These are phyloP conservation scores for Candida nemodendra DNA, from an alignment of 805 yeast species.

Conservation along the genomic window DNA sequence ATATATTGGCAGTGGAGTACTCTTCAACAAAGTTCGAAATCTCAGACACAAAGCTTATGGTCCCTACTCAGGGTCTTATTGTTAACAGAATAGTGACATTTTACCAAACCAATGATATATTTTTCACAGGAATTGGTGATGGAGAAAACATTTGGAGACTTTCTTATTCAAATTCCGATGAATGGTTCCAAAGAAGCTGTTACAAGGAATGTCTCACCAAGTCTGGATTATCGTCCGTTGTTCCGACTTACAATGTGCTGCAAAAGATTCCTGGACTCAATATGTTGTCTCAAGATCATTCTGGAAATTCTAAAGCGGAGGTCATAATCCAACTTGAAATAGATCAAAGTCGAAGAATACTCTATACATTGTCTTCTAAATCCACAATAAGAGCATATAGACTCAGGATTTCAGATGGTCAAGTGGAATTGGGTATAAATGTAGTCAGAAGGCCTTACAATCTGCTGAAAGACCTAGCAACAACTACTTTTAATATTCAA, in stretches of 20 bases:
- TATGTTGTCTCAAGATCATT: constrained; percentile 22
- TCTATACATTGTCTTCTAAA: constrained; percentile 79
- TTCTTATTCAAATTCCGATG: constrained; percentile 75
- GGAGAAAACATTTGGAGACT: constrained; percentile 85
- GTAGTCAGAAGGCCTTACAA: constrained; percentile 43
- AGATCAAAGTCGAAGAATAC: constrained; percentile 72
- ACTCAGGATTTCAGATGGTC: constrained; percentile 42
- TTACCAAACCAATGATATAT: constrained; percentile 71
- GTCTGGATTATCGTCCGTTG: constrained; percentile 51
- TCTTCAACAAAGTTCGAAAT: constrained; percentile 54
- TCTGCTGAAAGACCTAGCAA: constrained; percentile 47
- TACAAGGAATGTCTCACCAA: constrained; percentile 80
- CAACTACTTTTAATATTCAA: constrained; percentile 32
- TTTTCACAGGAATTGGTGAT: constrained; percentile 78
- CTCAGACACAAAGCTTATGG: constrained; percentile 79
- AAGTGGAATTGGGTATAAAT: constrained; percentile 30
- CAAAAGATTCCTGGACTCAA: constrained; percentile 31
- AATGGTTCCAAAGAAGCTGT: constrained; percentile 84
- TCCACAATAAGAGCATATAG: constrained; percentile 81
- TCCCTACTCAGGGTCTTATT: constrained; percentile 74
- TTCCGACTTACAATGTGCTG: constrained; percentile 38
- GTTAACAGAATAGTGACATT: constrained; percentile 61
- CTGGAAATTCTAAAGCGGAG: constrained; percentile 44
- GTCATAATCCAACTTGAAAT: constrained; percentile 60
- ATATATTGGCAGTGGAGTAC: constrained; percentile 70